phyloP scores from a whole-genome alignment of 2,329 filamentous ascomycete genomes.

The Alternaria sp. region DNA sequence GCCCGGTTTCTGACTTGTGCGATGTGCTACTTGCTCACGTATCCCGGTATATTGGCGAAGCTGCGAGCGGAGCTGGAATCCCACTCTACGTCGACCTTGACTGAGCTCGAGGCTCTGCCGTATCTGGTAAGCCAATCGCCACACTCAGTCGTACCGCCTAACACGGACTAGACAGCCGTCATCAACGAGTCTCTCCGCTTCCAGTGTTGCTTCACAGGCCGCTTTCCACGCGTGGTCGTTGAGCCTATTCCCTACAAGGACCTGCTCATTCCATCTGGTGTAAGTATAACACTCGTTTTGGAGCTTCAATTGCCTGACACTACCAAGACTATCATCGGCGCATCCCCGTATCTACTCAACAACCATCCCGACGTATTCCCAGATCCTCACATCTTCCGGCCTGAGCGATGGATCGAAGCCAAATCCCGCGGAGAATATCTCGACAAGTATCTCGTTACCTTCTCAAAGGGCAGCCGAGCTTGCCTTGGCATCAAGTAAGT shows the following conservation, averaged over 20 bases:
- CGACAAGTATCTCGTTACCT: constrained; percentile 47
- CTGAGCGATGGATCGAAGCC: constrained; percentile 25
- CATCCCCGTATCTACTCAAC: constrained; percentile 23
- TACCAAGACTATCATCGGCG: constrained; percentile 28
- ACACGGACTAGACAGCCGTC: constrained; percentile 9
- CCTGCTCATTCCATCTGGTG: constrained; percentile 22
- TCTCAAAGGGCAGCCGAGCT: constrained; percentile 47
- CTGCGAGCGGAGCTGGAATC: not conserved
- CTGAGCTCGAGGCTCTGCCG: constrained; percentile 14
- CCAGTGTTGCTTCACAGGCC: constrained; percentile 11
- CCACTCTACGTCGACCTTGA: not conserved
- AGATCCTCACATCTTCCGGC: constrained; percentile 18
- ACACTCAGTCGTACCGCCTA: not conserved
- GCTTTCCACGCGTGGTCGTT: constrained; percentile 24
- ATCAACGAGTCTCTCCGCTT: constrained; percentile 16
- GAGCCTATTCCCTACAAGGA: constrained; percentile 22
- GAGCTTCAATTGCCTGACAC: not conserved
- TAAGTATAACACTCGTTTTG: not conserved
- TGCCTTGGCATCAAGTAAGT: constrained; percentile 46
- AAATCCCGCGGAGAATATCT: constrained; percentile 19
- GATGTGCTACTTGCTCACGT: constrained; percentile 9
- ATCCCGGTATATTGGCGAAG: constrained; percentile 7
- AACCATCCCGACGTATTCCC: constrained; percentile 31
- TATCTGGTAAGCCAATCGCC: constrained; percentile 11
- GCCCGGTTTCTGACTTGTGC: constrained; percentile 22